Evolutionary conservation across 495 filamentous ascomycete genomes (phyloP), one percentile per base, ranked within the genome.

Genomic region (Hyaloscypha hepaticicola): DNA sequence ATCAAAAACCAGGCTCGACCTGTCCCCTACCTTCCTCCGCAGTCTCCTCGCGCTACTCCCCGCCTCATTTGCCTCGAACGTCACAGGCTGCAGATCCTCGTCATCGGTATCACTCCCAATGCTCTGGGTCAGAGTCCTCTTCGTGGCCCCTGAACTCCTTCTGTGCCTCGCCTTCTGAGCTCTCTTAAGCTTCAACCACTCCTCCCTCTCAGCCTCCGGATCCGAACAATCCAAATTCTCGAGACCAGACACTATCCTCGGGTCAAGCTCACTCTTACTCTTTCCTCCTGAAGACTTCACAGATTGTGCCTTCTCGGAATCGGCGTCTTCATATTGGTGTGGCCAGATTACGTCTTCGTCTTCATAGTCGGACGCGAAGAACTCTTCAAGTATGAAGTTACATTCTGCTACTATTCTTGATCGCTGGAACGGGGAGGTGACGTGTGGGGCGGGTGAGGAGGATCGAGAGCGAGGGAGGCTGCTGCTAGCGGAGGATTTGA

Each of bases 121-220:
- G 66, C 79, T 79, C 71, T 83, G 78, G 71, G 75, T 79, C 51
- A 83, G 73, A 28, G 79, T 82, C 26, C 82, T 74, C 74, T 84
- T 84, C 73, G 80, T 79, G 69, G 78, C 82, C 60, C 79, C 80
- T 12, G 78, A 80, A 29, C 74, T 82, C 76, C 83, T 82, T 16
- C 82, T 74, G 67, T 74, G 74, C 56, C 73, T 72, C 51, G 78
- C 69, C 51, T 74, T 69, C 34, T 65, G 63, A 2, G 55, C 61
- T 29, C 63, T 64, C 26, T 27, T 14, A 25, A 22, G 45, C 51
- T 66, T 34, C 3, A 66, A 1, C 66, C 66, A 71, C 8, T 50
- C 63, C 31, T 71, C 59, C 8, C 41, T 28, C 12, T 61, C 60
- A 2, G 56, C 59, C 25, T 71, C 69, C 1, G 64, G 60, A 22